These are phyloP conservation scores for Plasmodium gaboni DNA, from an alignment of 169 alveolate species.

Conservation along the genomic window DNA sequence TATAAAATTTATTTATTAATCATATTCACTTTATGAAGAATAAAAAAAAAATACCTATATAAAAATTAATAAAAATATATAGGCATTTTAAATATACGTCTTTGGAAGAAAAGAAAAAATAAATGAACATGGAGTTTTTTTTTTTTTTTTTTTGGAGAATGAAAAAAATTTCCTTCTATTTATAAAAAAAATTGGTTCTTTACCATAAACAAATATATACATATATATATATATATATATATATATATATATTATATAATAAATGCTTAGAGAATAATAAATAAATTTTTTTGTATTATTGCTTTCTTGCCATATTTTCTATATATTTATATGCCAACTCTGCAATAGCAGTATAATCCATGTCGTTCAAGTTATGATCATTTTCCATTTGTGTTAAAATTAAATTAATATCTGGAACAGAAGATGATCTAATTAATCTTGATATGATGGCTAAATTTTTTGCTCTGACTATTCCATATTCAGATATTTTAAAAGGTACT, in stretches of 20 bases:
- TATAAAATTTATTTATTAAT: no score
- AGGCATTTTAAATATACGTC: no score
- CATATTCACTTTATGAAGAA: no score
- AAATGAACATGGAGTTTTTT: no score
- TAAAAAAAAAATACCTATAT: no score
- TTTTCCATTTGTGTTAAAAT: constrained; percentile 69
- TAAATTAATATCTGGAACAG: constrained; percentile 43
- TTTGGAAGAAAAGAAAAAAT: no score
- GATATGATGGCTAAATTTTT: constrained; percentile 71
- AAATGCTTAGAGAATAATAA: not conserved
- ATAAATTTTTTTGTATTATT: not conserved
- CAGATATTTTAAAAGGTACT: constrained; percentile 76
- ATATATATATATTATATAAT: not conserved
- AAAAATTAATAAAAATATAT: no score
- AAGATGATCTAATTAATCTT: constrained; percentile 64
- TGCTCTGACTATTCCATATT: constrained; percentile 69
- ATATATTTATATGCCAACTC: constrained; percentile 64
- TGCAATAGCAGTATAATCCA: constrained; percentile 42
- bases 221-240: not conserved
- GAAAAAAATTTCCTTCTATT: no score
- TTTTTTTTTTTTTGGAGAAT: no score
- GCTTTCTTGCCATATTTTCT: constrained; percentile 6
- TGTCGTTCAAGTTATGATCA: constrained; percentile 18
- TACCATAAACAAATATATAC: not conserved
- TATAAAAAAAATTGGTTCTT: no score